These are phyloP conservation scores for Magnusiomyces tetraspermus DNA, from an alignment of 1,139 yeast species.

Conservation along the genomic window DNA sequence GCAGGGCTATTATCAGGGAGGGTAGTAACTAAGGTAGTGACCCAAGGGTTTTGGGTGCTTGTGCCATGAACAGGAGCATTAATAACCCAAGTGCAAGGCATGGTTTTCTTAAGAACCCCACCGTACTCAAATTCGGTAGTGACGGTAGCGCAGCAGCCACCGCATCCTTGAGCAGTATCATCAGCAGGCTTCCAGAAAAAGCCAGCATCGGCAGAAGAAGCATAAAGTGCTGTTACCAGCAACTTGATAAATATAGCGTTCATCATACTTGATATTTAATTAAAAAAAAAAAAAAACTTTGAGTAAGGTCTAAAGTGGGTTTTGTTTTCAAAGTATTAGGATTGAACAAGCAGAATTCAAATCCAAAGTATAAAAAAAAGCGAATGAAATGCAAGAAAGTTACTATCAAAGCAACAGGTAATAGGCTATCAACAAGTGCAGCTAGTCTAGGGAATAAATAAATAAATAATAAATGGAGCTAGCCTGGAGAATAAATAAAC, in stretches of 20 bases:
- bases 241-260: not conserved
- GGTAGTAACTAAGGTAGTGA: conserved; percentile 23
- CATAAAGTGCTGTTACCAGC: not conserved
- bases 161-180: conserved; percentile 18
- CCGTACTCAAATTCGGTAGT: conserved; percentile 19
- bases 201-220: conserved; percentile 16
- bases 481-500: too few species aligned
- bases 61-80: conserved; percentile 23
- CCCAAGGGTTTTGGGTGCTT: conserved; percentile 21
- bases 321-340: not conserved
- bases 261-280: not conserved
- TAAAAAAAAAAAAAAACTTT: not conserved
- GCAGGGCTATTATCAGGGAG: conserved; percentile 18
- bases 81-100: conserved; percentile 24
- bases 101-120: conserved; percentile 14
- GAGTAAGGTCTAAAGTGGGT: too few species aligned
- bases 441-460: not conserved
- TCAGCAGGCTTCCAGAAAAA: conserved; percentile 22
- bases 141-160: conserved; percentile 25
- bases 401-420: too few species aligned
- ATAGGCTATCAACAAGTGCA: too few species aligned
- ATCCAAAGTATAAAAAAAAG: not conserved
- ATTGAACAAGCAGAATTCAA: not conserved
- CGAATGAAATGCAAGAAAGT: not conserved
- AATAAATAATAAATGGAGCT: too few species aligned